A percentile compares a stretch with the other conserved stretches of the same genome.
Evolutionary conservation across 2,329 filamentous ascomycete species (phyloP).

Genomic region (Penicillium paneum): DNA sequence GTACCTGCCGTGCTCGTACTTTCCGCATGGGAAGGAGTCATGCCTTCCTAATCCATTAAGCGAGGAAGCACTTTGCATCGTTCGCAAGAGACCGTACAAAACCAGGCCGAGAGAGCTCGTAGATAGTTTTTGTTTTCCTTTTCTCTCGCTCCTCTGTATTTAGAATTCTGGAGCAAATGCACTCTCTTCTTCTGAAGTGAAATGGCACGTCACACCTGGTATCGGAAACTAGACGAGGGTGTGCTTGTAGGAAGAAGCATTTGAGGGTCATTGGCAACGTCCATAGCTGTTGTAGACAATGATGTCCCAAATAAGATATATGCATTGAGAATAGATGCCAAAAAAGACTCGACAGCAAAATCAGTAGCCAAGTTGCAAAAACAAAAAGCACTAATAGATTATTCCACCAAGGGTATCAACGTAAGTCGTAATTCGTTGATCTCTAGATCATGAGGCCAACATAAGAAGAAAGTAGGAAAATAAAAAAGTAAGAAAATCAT

Average conservation of each 20-base stretch:
- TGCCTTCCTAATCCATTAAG: no score
- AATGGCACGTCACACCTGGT: no score
- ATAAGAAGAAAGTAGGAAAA: slow-evolving; percentile 9
- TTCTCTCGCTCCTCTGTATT: no score
- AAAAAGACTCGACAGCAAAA: slow-evolving; percentile 9
- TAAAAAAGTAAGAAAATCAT: slow-evolving; percentile 4
- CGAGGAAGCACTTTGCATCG: no score
- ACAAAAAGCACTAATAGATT: slow-evolving; percentile 7
- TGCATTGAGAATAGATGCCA: neutral
- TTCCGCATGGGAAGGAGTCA: no score
- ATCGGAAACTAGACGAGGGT: neutral
- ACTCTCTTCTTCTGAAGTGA: no score
- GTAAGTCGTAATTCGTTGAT: slow-evolving; percentile 23
- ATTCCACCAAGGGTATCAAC: slow-evolving; percentile 25
- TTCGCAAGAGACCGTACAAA: no score
- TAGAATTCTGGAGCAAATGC: no score
- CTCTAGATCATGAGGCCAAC: slow-evolving; percentile 14
- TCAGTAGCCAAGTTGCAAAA: slow-evolving; percentile 3
- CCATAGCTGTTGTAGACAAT: neutral
- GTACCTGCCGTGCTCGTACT: no score
- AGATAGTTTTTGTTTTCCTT: no score
- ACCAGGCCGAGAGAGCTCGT: no score
- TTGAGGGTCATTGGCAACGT: neutral
- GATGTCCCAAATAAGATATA: neutral
- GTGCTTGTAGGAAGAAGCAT: neutral